These are phyloP conservation scores for Malassezia sympodialis DNA, from an alignment of 1,284 basidiomycete species.

Conservation along the genomic window DNA sequence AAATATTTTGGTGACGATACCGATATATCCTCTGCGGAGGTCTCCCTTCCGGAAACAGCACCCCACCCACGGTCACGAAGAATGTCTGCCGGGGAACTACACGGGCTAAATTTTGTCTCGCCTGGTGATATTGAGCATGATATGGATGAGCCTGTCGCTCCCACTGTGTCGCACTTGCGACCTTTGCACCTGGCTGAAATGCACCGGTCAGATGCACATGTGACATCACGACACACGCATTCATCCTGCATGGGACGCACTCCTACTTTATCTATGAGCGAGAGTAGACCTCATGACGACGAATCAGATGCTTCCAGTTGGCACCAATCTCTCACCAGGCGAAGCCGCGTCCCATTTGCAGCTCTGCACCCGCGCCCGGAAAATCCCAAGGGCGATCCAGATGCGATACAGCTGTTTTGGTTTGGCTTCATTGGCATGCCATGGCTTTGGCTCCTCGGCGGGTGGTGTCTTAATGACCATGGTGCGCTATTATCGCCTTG, in stretches of 20 bases:
- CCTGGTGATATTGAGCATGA: neutral
- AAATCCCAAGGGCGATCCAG: conserved; percentile 4
- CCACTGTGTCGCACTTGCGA: neutral
- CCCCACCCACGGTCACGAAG: neutral
- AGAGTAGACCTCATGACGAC: neutral
- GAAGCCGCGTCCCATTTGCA: conserved; percentile 5
- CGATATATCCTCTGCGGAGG: neutral
- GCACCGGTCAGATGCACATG: neutral
- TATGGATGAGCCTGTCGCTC: neutral
- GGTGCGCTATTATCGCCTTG: conserved; percentile 11
- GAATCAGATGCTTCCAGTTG: neutral
- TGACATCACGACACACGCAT: neutral
- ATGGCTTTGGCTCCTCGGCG: conserved; percentile 21
- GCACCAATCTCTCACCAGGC: neutral
- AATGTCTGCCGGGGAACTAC: conserved; percentile 5
- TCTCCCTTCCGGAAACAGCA: neutral
- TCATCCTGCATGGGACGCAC: neutral
- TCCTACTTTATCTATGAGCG: neutral
- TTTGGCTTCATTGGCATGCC: conserved; percentile 21
- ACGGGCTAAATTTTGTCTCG: neutral
- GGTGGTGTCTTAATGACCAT: conserved; percentile 17
- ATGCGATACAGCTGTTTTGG: conserved; percentile 14
- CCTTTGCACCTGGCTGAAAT: conserved; percentile 5
- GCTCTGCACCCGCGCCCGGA: conserved; percentile 10
- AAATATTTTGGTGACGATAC: conserved; percentile 9